phyloP scores from a whole-genome alignment of 192 early-diverging fungal species.

The Irineochytrium annulatum region DNA sequence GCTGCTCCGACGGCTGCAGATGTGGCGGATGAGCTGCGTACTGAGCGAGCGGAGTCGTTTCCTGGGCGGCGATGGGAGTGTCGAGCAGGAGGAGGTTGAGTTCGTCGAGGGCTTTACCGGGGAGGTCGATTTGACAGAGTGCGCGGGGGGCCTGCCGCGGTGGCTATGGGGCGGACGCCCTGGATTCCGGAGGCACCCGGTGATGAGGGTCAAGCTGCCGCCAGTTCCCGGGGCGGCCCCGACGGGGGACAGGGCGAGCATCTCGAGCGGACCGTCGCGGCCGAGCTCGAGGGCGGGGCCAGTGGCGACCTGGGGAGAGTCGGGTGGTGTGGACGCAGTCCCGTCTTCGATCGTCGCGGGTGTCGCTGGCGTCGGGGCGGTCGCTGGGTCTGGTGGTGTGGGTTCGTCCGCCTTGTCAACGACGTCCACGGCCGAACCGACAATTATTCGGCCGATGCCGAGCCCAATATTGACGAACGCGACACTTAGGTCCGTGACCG shows the following conservation, averaged over 20 bases:
- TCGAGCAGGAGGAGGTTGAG: conserved; percentile 64
- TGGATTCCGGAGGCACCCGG: conserved; percentile 64
- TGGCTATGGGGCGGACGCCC: conserved; percentile 71
- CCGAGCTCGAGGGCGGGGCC: background rate
- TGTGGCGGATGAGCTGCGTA: conserved; percentile 71
- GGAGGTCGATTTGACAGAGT: conserved; percentile 41
- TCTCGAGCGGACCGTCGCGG: background rate
- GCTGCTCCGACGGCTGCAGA: conserved; percentile 83
- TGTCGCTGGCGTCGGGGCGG: background rate
- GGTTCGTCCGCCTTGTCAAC: background rate
- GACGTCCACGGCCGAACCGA: no score
- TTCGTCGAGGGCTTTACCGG: conserved; percentile 74
- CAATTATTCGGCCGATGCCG: no score
- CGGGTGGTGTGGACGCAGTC: background rate
- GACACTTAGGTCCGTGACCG: no score
- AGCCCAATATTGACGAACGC: no score
- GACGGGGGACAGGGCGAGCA: background rate
- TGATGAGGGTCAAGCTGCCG: conserved; percentile 50
- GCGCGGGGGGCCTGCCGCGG: conserved; percentile 31
- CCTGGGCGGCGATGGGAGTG: conserved; percentile 32
- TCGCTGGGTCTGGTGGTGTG: background rate
- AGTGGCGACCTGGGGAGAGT: background rate
- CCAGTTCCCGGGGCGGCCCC: background rate
- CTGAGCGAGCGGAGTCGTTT: conserved; percentile 21
- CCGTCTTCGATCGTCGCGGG: background rate